Base-by-base conservation (phyloP, 495 filamentous ascomycete genomes). In the Aspergillus diversus region DNA sequence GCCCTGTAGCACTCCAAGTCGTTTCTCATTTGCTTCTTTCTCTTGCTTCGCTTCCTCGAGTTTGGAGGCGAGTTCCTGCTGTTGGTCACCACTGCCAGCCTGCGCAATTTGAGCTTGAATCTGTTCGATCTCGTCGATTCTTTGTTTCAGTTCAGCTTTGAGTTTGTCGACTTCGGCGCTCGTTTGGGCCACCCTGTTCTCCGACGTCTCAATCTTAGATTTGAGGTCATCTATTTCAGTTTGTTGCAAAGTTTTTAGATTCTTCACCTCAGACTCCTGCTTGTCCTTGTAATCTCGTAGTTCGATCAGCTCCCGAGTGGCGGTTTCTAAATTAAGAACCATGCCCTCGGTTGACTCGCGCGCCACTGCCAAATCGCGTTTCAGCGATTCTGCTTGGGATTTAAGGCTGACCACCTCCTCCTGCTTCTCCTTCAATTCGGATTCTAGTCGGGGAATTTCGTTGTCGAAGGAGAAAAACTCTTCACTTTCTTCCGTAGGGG, bases 391-490 rank as follows among this genome's bases (percentile, higher is more conserved):
- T 16, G 90, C 74, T 57, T 91, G 85, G 9, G 77, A 72, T 66
- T 89, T 89, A 16, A 94, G 82, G 17, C 80, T 78, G 37, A 84
- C 81, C 34, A 93, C 82, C 69, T 93, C 88, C 35, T 83, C 79
- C 61, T 92, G 86, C 47, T 83, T 83, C 57, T 80, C 78, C 62
- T 87, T 77, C 53, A 92, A 67, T 64, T 88, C 85, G 1, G 77
- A 72, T 59, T 88, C 81, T n/a, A 92, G 66, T 16, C 86, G 83
- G 15, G 88, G 87, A 46, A 92, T 75, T 71, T 94, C 91, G 46
- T 84, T 84, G 59, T 92, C 91, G 63, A 92, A 96, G 7, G 91
- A 95, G 75, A 97, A 97, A 75, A 97, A 89, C 27, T 97, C 92
- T 68, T 94, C 91, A 53, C 75, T 81, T 5, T 79, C 75, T 53